Percentiles rank a stretch among this genome's conserved stretches.
Conservation (phyloP, 208 protist species). For the Porcisia hertigi region DNA sequence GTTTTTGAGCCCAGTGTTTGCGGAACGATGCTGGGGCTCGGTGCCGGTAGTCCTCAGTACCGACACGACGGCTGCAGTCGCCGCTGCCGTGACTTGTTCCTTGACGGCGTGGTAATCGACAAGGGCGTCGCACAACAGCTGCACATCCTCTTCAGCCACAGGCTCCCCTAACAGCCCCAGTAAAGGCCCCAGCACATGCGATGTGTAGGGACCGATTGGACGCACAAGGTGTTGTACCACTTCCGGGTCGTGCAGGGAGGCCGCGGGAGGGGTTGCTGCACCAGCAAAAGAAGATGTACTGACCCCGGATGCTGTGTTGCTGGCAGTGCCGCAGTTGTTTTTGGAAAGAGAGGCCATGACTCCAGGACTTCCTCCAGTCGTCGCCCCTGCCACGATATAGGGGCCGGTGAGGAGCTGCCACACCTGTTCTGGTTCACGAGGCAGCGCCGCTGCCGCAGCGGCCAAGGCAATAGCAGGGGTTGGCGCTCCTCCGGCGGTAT, state of each 20-base stretch:
- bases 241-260: conserved; percentile 33
- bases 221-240: conserved; percentile 35
- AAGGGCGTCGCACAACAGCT: conserved; percentile 13
- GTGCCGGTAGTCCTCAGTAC: background rate
- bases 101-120: conserved; percentile 9
- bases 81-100: conserved; percentile 4
- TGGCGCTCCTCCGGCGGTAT: background rate
- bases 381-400: conserved; percentile 2
- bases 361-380: background rate
- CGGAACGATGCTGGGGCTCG: conserved; percentile 1
- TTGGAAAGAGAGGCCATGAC: background rate
- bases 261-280: background rate
- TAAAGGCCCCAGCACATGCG: conserved; percentile 18
- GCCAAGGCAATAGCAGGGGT: conserved; percentile 9
- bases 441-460: conserved; percentile 17
- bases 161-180: conserved; percentile 19
- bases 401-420: conserved; percentile 17
- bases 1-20: background rate
- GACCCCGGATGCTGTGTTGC: background rate
- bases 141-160: conserved; percentile 4
- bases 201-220: conserved; percentile 26
- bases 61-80: background rate
- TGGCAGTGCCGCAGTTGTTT: background rate
- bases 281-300: background rate
- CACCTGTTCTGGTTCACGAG: conserved; percentile 15